These are phyloP conservation scores for Carpinus fangiana DNA, from an alignment of 306 rosid species.

Conservation along the genomic window DNA sequence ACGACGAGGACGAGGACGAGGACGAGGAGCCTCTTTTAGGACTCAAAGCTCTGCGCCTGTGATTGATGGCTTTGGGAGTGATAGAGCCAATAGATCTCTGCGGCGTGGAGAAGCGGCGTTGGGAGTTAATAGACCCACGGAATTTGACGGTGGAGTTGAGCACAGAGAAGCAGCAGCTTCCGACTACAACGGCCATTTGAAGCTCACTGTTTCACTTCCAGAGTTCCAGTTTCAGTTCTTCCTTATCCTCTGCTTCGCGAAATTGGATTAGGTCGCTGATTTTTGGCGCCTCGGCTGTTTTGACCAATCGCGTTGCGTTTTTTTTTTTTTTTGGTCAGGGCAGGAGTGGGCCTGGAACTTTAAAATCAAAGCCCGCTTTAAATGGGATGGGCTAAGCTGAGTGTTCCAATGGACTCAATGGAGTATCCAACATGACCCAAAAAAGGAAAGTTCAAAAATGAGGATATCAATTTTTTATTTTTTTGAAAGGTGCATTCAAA, in stretches of 20 bases:
- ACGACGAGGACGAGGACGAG: not conserved
- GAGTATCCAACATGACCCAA: too few species aligned
- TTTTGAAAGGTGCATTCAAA: too few species aligned
- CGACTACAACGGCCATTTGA: constrained; percentile 68
- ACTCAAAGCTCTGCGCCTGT: constrained; percentile 27
- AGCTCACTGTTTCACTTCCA: not conserved
- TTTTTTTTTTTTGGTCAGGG: too few species aligned
- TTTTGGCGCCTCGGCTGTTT: constrained; percentile 24
- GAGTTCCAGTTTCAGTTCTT: not conserved
- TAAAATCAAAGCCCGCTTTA: not conserved
- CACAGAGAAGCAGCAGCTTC: constrained; percentile 60
- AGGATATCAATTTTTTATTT: too few species aligned
- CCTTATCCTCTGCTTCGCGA: constrained; percentile 12
- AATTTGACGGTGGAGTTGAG: constrained; percentile 52
- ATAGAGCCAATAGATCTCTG: constrained; percentile 30
- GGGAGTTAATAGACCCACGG: constrained; percentile 39
- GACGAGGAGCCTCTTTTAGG: constrained; percentile 17
- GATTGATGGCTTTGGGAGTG: constrained; percentile 32
- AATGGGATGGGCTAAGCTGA: too few species aligned
- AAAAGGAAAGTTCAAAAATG: too few species aligned
- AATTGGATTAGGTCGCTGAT: constrained; percentile 19
- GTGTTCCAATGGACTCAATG: too few species aligned
- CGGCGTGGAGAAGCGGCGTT: constrained; percentile 25
- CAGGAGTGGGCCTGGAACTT: too few species aligned
- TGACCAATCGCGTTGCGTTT: not conserved